Conservation (phyloP, 1,284 basidiomycete genomes). For the Moesziomyces parantarcticus region DNA sequence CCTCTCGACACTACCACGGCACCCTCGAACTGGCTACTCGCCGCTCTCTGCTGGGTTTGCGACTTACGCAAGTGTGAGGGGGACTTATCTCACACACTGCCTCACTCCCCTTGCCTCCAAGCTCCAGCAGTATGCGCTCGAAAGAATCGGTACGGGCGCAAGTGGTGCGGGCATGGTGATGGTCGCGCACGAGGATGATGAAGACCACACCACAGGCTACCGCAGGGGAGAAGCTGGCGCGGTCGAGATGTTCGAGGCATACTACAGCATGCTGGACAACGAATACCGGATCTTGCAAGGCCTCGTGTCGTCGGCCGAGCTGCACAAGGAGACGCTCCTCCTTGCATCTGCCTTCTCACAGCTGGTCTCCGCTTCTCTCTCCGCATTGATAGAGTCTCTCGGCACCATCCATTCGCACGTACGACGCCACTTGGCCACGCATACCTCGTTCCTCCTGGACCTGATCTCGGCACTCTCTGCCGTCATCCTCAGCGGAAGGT, state of each 20-base stretch:
- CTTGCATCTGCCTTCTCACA: constrained; percentile 43
- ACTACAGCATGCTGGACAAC: constrained; percentile 55
- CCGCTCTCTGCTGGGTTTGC: constrained; percentile 52
- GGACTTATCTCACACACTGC: constrained; percentile 48
- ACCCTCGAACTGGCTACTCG: constrained; percentile 49
- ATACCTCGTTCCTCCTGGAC: constrained; percentile 59
- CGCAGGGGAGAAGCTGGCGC: constrained; percentile 46
- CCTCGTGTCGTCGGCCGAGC: constrained; percentile 38
- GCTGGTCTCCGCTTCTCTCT: constrained; percentile 32
- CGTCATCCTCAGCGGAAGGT: constrained; percentile 32
- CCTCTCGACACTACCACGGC: constrained; percentile 49
- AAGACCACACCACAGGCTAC: constrained; percentile 36
- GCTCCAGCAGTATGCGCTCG: constrained; percentile 46
- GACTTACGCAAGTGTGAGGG: constrained; percentile 37
- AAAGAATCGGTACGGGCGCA: constrained; percentile 49
- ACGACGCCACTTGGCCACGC: constrained; percentile 47
- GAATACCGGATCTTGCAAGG: constrained; percentile 49
- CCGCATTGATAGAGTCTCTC: constrained; percentile 36
- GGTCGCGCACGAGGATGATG: constrained; percentile 49
- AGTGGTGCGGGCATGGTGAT: constrained; percentile 48
- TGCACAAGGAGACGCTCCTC: constrained; percentile 38
- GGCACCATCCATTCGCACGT: constrained; percentile 48
- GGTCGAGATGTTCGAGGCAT: constrained; percentile 49
- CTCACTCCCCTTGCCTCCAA: constrained; percentile 28
- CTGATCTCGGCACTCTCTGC: constrained; percentile 39